phyloP scores from a whole-genome alignment of 192 early-diverging fungal genomes.

The Pecoramyces ruminantium region DNA sequence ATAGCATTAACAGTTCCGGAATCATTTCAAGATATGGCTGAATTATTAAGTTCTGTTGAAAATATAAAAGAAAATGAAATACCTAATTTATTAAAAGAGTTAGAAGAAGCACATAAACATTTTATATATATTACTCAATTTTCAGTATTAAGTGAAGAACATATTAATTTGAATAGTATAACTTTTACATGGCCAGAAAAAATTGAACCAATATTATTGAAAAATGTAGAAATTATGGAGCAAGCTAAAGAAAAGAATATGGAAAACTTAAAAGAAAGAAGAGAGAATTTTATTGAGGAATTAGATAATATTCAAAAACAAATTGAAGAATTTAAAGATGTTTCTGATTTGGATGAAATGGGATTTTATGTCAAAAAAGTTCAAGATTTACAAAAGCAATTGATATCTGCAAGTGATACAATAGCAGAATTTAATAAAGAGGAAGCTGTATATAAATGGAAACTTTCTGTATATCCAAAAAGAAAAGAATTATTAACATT shows the following conservation, averaged over 20 bases:
- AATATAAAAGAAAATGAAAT: slow-evolving; percentile 17
- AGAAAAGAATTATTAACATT: slow-evolving; percentile 27
- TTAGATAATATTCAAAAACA: slow-evolving; percentile 34
- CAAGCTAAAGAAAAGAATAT: slow-evolving; percentile 33
- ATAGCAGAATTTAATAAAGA: slow-evolving; percentile 42
- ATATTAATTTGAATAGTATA: slow-evolving; percentile 34
- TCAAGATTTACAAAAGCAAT: slow-evolving; percentile 30
- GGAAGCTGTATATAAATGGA: slow-evolving; percentile 39
- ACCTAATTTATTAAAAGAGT: slow-evolving; percentile 20
- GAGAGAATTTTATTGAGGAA: slow-evolving; percentile 30
- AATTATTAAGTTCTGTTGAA: slow-evolving; percentile 42
- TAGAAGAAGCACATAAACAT: slow-evolving; percentile 28
- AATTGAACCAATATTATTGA: slow-evolving; percentile 28
- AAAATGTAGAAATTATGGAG: slow-evolving; percentile 32
- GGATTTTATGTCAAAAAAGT: slow-evolving; percentile 53
- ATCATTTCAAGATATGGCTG: slow-evolving; percentile 47
- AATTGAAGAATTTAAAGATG: slow-evolving; percentile 39
- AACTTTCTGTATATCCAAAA: slow-evolving; percentile 35
- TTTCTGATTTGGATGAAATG: slow-evolving; percentile 47
- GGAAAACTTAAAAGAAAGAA: slow-evolving; percentile 24
- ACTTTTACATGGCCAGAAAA: slow-evolving; percentile 45
- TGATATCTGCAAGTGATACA: slow-evolving; percentile 30
- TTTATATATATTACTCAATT: slow-evolving; percentile 35
- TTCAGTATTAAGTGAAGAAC: slow-evolving; percentile 28
- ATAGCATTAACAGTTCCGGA: slow-evolving; percentile 29